Base-by-base conservation (phyloP, 2,329 filamentous ascomycete genomes). In the Phialophora chinensis region DNA sequence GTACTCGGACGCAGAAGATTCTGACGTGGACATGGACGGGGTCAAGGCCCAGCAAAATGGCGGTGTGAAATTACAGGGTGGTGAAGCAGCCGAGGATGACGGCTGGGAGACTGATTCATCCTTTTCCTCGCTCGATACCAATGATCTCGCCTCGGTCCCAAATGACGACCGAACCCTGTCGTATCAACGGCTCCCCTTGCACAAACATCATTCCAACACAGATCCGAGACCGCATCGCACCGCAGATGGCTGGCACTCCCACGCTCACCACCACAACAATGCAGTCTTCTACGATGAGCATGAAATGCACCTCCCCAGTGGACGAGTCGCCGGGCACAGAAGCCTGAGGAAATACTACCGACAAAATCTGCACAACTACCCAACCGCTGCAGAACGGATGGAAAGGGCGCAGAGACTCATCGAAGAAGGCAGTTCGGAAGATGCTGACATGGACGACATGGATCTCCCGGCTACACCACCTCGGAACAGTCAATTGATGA, bases 51-150 rank as follows among this genome's bases (percentile, higher is more conserved):
- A 78, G 33, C 79, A 79, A 12, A 81, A 80, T 58, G 83, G 80
- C 29, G 91, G 90, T 14, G 89, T 90, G 67, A 94, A 91, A 77
- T 81, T 82, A 42, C 42, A 62, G 14, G 59, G 38, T 49, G 50
- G 33, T 33, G 59, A 42, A 60, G 82, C 76, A 2, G 82, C 81
- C 38, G 86, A 85, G n/a, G 85, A 89, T 5, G 92, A 94, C 52
- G 93, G 92, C 53, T 98, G 95, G 94, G 95, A 99, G 80, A 97
- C 93, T 0, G 95, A 98, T 77, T 93, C 90, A 71, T 93, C 91
- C 10, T 90, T 86, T n/a, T 97, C 93, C 1, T 96, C 92, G 11
- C 85, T 96, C 42, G 92, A 93, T 71, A 95, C 92, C 0, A 65
- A 91, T 62, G 92, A 97, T 72, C 87, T 96, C 50, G 90, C 88